Evolutionary conservation across 2,329 filamentous ascomycete genomes (phyloP).

Genomic region (Penicillium fuscoglaucum): DNA sequence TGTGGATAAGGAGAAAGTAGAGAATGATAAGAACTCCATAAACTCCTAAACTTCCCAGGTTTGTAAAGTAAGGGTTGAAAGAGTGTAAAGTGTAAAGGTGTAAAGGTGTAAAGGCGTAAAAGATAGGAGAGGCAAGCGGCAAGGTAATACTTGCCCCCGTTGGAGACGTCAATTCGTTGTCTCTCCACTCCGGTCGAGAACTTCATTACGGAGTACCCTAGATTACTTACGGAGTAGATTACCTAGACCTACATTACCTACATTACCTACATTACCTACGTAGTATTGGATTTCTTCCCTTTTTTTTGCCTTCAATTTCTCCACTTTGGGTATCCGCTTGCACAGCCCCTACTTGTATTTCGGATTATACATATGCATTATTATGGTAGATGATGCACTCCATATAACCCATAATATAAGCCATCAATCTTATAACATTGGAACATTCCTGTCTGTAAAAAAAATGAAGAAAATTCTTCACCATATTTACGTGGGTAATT

Average conservation of each 20-base stretch:
- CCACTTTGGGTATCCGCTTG: neutral
- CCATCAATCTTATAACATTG: neutral
- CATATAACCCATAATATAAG: neutral
- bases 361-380: neutral
- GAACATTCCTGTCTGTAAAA: neutral
- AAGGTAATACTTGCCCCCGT: slow-evolving; percentile 1
- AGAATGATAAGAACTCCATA: neutral
- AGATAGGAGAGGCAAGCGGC: slow-evolving; percentile 8
- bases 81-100: neutral
- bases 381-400: neutral
- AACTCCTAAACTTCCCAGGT: neutral
- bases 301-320: neutral
- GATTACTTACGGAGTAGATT: too few relatives aligned
- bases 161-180: neutral
- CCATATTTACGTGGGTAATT: neutral
- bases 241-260: too few relatives aligned
- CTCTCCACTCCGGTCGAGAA: neutral
- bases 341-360: neutral
- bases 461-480: neutral
- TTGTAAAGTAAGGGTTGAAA: neutral
- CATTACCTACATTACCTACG: too few relatives aligned
- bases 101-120: neutral
- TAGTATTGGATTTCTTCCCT: neutral
- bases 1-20: neutral
- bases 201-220: neutral